Evolutionary conservation across 2,329 filamentous ascomycete genomes (phyloP), one percentile per base, ranked within the genome.

Genomic region (Fusarium agapanthi): DNA sequence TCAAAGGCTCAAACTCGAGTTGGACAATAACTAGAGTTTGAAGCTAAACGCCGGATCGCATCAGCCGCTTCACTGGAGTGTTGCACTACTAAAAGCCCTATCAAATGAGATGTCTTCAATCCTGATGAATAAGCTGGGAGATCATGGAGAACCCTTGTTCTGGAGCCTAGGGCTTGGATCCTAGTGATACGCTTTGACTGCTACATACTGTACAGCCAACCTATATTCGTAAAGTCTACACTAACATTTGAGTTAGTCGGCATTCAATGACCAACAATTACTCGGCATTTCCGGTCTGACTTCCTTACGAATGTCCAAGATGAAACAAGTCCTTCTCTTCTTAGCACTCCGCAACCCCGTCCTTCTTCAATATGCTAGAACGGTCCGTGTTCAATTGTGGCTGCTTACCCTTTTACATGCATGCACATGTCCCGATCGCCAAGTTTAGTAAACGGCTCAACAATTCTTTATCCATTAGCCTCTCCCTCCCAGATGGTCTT

Each of bases 1-100:
- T 9, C 48, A 20, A 20, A 51, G 48, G 32, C 56, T 37, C 47
- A 56, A 32, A 26, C 57, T 47, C 22, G 11, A 56, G 57, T 41
- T 58, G 35, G 12, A 5, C 6, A 47, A 53, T 47, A n/a, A n/a
- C n/a, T n/a, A 69, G 44, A 69, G 66, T 69, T 69, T 43, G 26
- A 34, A 34, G 34, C 65, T 51, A 64, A 32, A 67, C 47, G 26
- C 41, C 53, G 40, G 53, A 26, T 30, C 18, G 15, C 37, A 38
- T 26, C 37, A 34, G 20, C 48, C 43, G 37, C 45, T 64, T 34
- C 32, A 28, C 26, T 20, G 9, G 32, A n/a, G 8, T 41, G 41
- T 11, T 32, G 16, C 63, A 34, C 41, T 43, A 40, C 47, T 15
- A 7, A 15, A 9, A 3, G 6, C 7, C 2, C 4, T 38, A 13